Conservation (phyloP, 306 rosid genomes). For the Dryas octopetala region DNA sequence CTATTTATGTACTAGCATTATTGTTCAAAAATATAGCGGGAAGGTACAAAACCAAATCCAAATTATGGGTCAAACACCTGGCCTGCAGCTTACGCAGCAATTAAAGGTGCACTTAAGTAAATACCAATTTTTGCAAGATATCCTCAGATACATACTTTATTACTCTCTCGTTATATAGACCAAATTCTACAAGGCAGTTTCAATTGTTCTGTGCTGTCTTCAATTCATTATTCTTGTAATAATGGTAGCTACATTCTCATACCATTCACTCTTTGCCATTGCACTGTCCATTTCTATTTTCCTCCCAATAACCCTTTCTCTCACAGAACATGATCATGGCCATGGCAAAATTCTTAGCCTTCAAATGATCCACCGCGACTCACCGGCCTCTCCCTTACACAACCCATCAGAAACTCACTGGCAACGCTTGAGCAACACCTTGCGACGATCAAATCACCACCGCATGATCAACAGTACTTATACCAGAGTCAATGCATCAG, state of each 20-base stretch:
- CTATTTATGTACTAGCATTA: too few species aligned
- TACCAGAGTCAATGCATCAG: too few species aligned
- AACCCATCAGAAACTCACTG: background rate
- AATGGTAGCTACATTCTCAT: background rate
- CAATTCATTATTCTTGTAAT: background rate
- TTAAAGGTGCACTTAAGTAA: too few species aligned
- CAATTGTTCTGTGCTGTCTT: background rate
- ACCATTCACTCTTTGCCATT: background rate
- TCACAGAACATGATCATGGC: background rate
- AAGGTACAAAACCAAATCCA: too few species aligned
- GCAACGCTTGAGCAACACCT: conserved; percentile 3
- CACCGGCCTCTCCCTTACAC: conserved; percentile 5
- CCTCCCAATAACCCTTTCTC: conserved; percentile 2
- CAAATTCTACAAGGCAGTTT: too few species aligned
- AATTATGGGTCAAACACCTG: too few species aligned
- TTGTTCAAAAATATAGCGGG: too few species aligned
- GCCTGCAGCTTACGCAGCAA: too few species aligned
- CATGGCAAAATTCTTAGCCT: background rate
- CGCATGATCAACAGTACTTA: background rate
- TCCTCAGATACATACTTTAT: too few species aligned
- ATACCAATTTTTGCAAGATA: too few species aligned
- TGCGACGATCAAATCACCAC: background rate
- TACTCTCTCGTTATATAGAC: too few species aligned
- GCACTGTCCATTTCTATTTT: background rate
- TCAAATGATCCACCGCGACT: conserved; percentile 12